Evolutionary conservation across 2,329 filamentous ascomycete genomes (phyloP), one percentile per base, ranked within the genome.

Genomic region (Phoma sp.): DNA sequence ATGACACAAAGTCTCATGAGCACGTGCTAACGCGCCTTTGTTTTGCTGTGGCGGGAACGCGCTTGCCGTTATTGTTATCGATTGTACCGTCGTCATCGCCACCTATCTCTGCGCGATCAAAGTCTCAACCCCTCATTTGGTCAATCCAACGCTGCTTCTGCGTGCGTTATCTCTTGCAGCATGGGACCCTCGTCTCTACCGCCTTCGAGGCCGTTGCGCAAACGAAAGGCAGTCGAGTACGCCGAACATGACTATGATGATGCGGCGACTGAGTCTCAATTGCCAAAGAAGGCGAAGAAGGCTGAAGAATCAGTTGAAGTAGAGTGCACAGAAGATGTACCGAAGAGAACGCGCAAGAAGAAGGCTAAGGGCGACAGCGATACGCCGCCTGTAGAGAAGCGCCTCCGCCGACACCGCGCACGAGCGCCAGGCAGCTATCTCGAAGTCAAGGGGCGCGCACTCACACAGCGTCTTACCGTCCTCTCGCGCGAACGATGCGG

Each of bases 401-500:
- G 74, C 17, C 61, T 71, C 31, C 61, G 59, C 13, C 65, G 65
- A 40, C 71, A 65, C 57, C 72, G 73, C 25, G 60, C 68, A 6
- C 70, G 76, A 29, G 66, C 83, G 27, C 82, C 84, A 4, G 63
- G 72, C 17, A 72, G 74, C 1, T 85, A 80, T 65, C 60, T 78
- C 2, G 74, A 78, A 19, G 76, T 82, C 54, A 75, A 83, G 12
- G 68, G 72, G 3, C 78, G 84, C 43, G 82, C 82, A 4, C 69
- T 71, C 22, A 80, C 76, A 6, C 82, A 85, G 60, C 76, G 79
- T 70, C 84, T 88, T 78, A 85, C 83, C 51, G 79, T 87, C 7
- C 76, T 88, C 21, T 78, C 80, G 37, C 79, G 85, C 38, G 76
- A 69, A 45, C 74, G 81, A 9, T 67, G 70, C 33, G 78, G 76